Base-by-base conservation (phyloP, 495 filamentous ascomycete species). In the Neurospora sp. region DNA sequence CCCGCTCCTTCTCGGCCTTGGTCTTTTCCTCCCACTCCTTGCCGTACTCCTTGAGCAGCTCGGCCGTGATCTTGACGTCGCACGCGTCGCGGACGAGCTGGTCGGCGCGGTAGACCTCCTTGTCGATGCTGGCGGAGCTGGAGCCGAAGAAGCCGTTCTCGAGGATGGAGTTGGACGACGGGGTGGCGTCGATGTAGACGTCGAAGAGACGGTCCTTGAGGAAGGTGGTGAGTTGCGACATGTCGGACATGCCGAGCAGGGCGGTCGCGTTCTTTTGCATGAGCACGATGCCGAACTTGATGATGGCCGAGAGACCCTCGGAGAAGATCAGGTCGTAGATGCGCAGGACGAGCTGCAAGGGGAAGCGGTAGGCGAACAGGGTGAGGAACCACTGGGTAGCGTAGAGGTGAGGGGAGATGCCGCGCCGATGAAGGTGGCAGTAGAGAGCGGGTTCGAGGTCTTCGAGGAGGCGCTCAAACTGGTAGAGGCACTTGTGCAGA, bases 331-430 rank as follows among this genome's bases (percentile, higher is more conserved):
- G 86, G 81, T 99, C 96, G 82, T 98, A 98, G 40, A 99, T 94
- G 69, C 96, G 92, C 70, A 99, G 88, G 27, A 98, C 96, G 3
- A 99, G 88, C 79, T 99, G 96, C 10, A 99, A 86, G 14, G 96
- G 96, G 81, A 99, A 99, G 68, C 97, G 91, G 81, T 99, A 98
- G 18, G 96, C 94, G 78, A 99, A 99, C n/a, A 99, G 87, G 7
- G 96, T 99, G 59, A 99, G 89, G 81, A 98, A 98, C 96, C 96
- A 99, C 80, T 98, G 96, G 0, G 96, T 98, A 59, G 96, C 96
- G 79, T 99, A 99, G 10, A 99, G 85, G 76, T 97, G 91, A 1
- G 96, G 93, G 53, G 91, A 90, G 44, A 98, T 96, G 35, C 92
- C 90, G 59, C 93, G 91, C 70, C 96, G 90, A 74, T 91, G 91